A percentile compares a stretch with the other conserved stretches of the same genome.
phyloP scores from a whole-genome alignment of 2,329 filamentous ascomycete species.

The Elsinoe fawcettii region DNA sequence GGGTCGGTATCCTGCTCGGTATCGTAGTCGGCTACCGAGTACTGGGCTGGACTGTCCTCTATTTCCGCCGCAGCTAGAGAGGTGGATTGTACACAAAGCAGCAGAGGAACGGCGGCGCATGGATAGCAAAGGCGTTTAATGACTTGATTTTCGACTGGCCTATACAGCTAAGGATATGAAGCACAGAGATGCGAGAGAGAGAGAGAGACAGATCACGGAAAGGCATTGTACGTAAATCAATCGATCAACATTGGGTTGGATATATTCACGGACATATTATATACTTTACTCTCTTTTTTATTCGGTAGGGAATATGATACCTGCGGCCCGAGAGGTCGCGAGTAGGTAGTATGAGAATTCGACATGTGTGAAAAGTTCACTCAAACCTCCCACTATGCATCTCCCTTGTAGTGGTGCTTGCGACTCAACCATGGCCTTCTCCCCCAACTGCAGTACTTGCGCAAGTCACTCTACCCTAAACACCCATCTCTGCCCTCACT shows the following conservation, averaged over 20 bases:
- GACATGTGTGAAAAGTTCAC: not conserved
- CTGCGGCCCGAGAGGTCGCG: not conserved
- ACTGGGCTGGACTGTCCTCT: conserved; percentile 58
- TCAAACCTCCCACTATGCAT: not conserved
- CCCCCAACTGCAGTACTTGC: too few species aligned
- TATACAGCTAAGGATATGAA: not conserved
- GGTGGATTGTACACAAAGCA: not conserved
- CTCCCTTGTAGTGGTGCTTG: not conserved
- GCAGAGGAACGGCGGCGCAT: not conserved
- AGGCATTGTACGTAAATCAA: not conserved
- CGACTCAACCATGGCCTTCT: not conserved
- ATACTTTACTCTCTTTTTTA: conserved; percentile 7
- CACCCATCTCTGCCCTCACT: too few species aligned
- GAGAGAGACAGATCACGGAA: not conserved
- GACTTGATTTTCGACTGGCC: conserved; percentile 3
- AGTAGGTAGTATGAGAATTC: not conserved
- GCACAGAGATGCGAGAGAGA: not conserved
- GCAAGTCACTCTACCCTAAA: too few species aligned
- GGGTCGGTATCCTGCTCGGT: conserved; percentile 68
- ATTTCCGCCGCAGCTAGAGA: conserved; percentile 27
- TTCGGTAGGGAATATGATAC: not conserved
- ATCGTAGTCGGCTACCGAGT: conserved; percentile 69
- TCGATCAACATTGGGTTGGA: not conserved
- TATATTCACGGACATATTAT: conserved; percentile 7
- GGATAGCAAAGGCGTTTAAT: conserved; percentile 7